Evolutionary conservation across 2,329 filamentous ascomycete genomes (phyloP), one percentile per base, ranked within the genome.

Genomic region (Byssochlamys sp.): DNA sequence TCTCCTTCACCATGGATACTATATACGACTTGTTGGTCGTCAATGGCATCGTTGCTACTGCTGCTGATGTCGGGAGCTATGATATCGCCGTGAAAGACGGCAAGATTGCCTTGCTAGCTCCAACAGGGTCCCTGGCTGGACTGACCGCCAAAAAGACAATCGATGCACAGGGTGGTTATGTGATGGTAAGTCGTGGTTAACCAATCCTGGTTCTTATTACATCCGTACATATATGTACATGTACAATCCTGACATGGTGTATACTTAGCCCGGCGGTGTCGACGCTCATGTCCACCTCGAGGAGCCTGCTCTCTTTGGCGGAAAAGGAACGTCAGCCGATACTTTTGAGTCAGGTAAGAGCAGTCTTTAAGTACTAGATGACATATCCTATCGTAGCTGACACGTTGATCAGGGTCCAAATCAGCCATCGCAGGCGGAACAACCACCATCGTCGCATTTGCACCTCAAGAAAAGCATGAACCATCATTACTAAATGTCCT

Each of bases 261-360:
- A 19, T 28, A 19, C 19, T 19, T 19, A 59, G 53, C 70, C 77
- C 14, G 78, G 78, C 19, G 78, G 78, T 9, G 70, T 80, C 11
- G 78, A 80, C 61, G 73, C 73, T 10, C 78, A 80, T 63, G 78
- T 80, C 1, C 78, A 80, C 60, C 68, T 80, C 1, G 71, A 73
- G 5, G 76, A 80, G 63, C 72, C 74, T 11, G 63, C 64, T 1
- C 27, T 59, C 12, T 59, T 59, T 39, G 61, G 61, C 9, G 31
- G 53, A n/a, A 57, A 58, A 33, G 56, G 59, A 12, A 59, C 61
- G n/a, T 77, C 73, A 1, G 72, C 76, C 2, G 77, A 79, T 56
- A 74, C 69, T 14, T 80, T 73, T 64, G 73, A 79, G 58, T 74
- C 73, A 12, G 58, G 58, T 59, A 5, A 58, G 56, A 28, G 4